Base-by-base conservation (phyloP, 306 rosid genomes). In the Amphicarpaea edgeworthii region DNA sequence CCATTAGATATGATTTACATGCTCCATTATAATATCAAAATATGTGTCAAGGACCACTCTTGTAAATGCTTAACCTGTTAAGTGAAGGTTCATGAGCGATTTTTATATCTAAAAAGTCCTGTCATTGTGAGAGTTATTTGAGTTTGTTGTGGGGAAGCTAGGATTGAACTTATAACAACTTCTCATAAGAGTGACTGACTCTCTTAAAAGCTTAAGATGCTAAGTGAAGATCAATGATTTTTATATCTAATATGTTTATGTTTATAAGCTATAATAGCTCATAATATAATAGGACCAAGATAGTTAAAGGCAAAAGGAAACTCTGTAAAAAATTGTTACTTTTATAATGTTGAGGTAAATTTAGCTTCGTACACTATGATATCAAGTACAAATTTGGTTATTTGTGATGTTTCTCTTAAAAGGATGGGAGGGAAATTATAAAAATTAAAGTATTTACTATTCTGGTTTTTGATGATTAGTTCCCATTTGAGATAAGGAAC, bases 401-500 rank as follows among this genome's bases (percentile, higher is more conserved):
- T 14, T 71, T 53, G 34, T 6, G 61, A 70, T 38, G 14, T 53
- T 53, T 7, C 6, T 37, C 51, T 65, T 8, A 38, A n/a, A 23
- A 30, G 60, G 6, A 5, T 21, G 21, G 10, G 15, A 20, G 37
- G 50, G 19, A 59, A 24, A 26, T 23, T 57, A 32, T 26, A n/a
- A 15, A 59, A 75, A 34, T 14, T 68, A 12, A 9, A 12, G 37
- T 63, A 46, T 49, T 17, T 41, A 12, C 60, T 16, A 41, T 51
- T 71, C 8, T 62, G 38, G 30, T 17, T 63, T 24, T 19, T 53
- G 17, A 21, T 65, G 4, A 51, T 66, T 53, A 40, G 32, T 51
- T 46, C 5, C 43, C 49, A 50, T 41, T 64, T 23, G 47, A 69
- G 60, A 57, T 34, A 67, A 66, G 75, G 47, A 74, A 68, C n/a